Evolutionary conservation across 768 basidiomycete genomes (phyloP), one percentile per base, ranked within the genome.

Genomic region (Rhodosporidiobolus odoratus): DNA sequence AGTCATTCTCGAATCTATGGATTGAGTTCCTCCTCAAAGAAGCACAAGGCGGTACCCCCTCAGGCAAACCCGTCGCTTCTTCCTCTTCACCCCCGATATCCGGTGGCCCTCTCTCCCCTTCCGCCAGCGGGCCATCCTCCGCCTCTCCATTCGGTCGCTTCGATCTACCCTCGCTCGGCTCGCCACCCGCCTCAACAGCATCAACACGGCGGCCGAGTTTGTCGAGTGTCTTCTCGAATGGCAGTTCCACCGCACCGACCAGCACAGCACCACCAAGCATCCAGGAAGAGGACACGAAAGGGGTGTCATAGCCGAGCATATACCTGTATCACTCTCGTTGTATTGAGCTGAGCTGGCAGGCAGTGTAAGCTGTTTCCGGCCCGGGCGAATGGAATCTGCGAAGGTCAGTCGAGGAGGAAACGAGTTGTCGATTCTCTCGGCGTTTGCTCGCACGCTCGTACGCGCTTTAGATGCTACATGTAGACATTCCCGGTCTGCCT

Each of bases 1-100:
- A 98, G 94, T 95, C 92, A 0, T 99, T 99, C 82, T 94, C 92
- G 47, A 90, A 93, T 57, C 85, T 97, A 17, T 99, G 93, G 88
- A 95, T 99, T 57, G 96, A 99, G 79, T 99, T 95, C 78, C 84
- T 99, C 6, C 87, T 99, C 72, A 95, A 92, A 32, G 95, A 99
- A 82, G 88, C 93, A 0, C 58, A 66, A 10, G 57, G 50, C 41
- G 62, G 16, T 12, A 12, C 60, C 1, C 37, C 54, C 1, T 17
- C 37, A 48, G 5, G 35, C 56, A 19, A 47, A 17, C 25, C 64
- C 37, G n/a, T 59, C 54, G 25, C 38, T 35, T 23, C 34, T 6
- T 27, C 63, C 35, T 47, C 65, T 23, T 56, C 65, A 1, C 41
- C 65, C 4, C 45, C 59, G 5, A n/a, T 41, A 21, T 50, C 45